Percentiles rank a stretch among this genome's conserved stretches.
phyloP scores from a whole-genome alignment of 2,329 filamentous ascomycete species.

The Fusarium sp. region DNA sequence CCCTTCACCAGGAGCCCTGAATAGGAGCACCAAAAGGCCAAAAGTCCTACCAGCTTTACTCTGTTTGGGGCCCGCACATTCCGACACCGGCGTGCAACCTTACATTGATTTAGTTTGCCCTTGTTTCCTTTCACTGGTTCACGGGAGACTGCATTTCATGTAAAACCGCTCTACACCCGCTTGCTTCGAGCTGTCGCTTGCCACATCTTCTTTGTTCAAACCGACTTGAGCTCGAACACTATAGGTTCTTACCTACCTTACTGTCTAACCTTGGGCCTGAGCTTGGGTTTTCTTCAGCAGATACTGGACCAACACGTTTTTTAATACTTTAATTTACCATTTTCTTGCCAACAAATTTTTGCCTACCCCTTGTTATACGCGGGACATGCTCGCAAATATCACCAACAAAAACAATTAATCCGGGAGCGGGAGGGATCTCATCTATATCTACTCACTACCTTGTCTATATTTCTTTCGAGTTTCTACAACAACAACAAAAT shows the following conservation, averaged over 20 bases:
- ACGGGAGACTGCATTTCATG: constrained; percentile 45
- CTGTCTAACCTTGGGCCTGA: background rate
- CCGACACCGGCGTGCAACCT: constrained; percentile 42
- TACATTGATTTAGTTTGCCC: constrained; percentile 38
- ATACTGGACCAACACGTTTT: background rate
- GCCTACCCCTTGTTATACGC: background rate
- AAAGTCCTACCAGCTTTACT: constrained; percentile 25
- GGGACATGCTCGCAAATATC: constrained; percentile 7
- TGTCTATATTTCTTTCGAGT: constrained; percentile 4
- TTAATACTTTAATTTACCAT: constrained; percentile 14
- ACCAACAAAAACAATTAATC: background rate
- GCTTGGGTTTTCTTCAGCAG: background rate
- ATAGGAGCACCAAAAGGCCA: constrained; percentile 21
- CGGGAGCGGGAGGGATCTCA: background rate
- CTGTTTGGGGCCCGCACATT: constrained; percentile 41
- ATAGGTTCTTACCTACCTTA: background rate
- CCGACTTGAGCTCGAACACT: background rate
- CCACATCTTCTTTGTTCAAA: constrained; percentile 16
- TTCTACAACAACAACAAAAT: background rate
- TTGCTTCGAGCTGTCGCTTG: constrained; percentile 23
- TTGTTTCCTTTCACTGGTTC: constrained; percentile 38
- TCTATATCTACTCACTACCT: background rate
- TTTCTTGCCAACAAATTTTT: constrained; percentile 1
- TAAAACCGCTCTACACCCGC: constrained; percentile 39
- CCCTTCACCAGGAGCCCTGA: constrained; percentile 45